Base-by-base conservation (phyloP, 768 basidiomycete species). In the Macrolepiota albuminosa region DNA sequence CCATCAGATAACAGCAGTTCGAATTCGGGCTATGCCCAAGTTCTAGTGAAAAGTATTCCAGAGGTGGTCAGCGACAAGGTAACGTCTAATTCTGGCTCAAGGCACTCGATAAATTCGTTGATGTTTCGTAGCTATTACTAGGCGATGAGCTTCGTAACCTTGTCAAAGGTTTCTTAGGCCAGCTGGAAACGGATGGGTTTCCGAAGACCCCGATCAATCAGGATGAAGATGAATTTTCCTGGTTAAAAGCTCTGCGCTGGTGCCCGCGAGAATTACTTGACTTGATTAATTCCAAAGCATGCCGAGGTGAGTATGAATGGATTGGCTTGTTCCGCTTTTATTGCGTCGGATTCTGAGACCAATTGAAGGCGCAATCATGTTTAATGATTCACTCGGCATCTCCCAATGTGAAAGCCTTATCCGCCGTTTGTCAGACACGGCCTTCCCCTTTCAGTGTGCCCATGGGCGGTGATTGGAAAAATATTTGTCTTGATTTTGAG, bases 371-470 rank as follows among this genome's bases (percentile, higher is more conserved):
- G 95, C 96, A 3, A 91, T 97, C 72, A 97, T 98, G 94, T 97
- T 97, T 78, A 95, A 95, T 65, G 95, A 98, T 69, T 60, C 78
- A 0, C 77, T 99, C 52, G 83, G 77, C 14, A 56, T 75, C 7
- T 78, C 78, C 39, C 93, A 97, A 68, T 92, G 93, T 70, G 70
- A 81, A 64, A 75, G 78, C 50, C 81, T 99, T 45, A 78, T 98
- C 48, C 66, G 68, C 6, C 81, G 85, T 63, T 79, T 99, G 33
- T 79, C 87, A 9, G 70, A 80, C 61, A 93, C 93, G 2, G 78
- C 81, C 4, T 89, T 92, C 67, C 95, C 96, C 2, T 98, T 97
- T 73, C 92, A 93, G 70, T 99, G 97, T 74, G 97, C 97, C 36
- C 97, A 99, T 73, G 97, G 96, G 69, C 81, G 91, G 91, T 89